Percentiles rank a stretch among this genome's conserved stretches.
Evolutionary conservation across 495 filamentous ascomycete genomes (phyloP).

Genomic region (Neurospora hispaniola): DNA sequence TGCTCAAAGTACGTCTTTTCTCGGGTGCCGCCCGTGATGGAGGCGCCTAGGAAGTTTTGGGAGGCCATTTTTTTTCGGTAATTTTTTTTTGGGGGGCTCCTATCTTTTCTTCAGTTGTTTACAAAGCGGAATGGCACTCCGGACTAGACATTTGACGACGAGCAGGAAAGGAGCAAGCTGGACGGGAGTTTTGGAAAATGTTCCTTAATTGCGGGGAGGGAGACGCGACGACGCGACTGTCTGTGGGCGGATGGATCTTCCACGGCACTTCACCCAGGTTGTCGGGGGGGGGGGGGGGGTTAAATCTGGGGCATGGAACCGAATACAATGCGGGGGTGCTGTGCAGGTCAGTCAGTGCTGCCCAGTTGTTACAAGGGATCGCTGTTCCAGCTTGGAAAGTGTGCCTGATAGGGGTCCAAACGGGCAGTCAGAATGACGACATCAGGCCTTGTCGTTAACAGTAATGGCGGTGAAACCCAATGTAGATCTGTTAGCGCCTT

Average conservation of each 20-base stretch:
- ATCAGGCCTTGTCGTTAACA: neutral
- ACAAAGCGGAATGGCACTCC: neutral
- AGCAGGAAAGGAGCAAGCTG: neutral
- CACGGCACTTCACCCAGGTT: no score
- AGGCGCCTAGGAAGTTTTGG: constrained; percentile 19
- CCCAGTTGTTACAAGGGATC: neutral
- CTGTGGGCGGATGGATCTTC: neutral
- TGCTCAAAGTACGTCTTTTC: constrained; percentile 59
- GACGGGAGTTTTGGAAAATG: neutral
- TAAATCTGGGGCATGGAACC: neutral
- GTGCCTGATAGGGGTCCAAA: neutral
- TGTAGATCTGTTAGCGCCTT: neutral
- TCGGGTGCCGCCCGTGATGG: constrained; percentile 19
- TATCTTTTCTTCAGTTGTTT: neutral
- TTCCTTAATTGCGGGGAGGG: neutral
- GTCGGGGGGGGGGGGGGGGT: no score
- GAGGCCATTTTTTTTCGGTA: constrained; percentile 11
- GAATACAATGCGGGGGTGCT: neutral
- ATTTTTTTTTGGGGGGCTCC: no score
- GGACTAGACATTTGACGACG: neutral
- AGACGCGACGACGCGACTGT: neutral
- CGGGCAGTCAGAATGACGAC: neutral
- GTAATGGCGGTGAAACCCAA: neutral
- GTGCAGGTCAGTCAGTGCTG: neutral
- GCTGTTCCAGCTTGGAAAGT: neutral